Evolutionary conservation across 2,329 filamentous ascomycete genomes (phyloP).

Genomic region (Ceratocystis destructans): DNA sequence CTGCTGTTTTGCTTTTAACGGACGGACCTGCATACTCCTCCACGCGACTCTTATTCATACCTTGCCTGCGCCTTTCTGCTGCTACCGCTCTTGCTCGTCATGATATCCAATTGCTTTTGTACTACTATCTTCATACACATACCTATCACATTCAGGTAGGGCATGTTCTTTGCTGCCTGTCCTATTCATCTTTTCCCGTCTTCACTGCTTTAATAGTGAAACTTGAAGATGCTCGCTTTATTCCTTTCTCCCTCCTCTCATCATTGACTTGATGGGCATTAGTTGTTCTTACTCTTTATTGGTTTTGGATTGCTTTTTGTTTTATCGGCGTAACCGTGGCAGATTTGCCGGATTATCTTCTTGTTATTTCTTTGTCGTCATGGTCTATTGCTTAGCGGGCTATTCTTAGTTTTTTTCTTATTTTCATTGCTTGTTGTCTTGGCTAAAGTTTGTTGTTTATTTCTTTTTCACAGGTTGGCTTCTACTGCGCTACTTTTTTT

Average conservation of each 20-base stretch:
- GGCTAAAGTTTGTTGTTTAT: background rate
- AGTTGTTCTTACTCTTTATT: background rate
- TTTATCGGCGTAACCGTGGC: background rate
- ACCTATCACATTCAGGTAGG: no score
- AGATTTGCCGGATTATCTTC: background rate
- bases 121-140: constrained; percentile 12
- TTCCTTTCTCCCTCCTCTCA: background rate
- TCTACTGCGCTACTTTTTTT: background rate
- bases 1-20: background rate
- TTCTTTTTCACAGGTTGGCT: background rate
- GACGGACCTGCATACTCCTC: background rate
- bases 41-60: background rate
- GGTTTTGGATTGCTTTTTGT: background rate
- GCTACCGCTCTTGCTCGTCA: constrained; percentile 7
- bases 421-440: background rate
- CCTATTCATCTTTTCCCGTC: background rate
- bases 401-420: constrained; percentile 7
- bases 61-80: background rate
- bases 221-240: background rate
- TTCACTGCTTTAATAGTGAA: background rate
- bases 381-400: constrained; percentile 5
- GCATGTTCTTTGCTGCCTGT: no score
- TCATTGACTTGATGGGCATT: background rate
- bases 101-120: constrained; percentile 15
- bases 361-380: background rate